Base-by-base conservation (phyloP, 257 asterid genomes). In the Fraxinus pennsylvanica region DNA sequence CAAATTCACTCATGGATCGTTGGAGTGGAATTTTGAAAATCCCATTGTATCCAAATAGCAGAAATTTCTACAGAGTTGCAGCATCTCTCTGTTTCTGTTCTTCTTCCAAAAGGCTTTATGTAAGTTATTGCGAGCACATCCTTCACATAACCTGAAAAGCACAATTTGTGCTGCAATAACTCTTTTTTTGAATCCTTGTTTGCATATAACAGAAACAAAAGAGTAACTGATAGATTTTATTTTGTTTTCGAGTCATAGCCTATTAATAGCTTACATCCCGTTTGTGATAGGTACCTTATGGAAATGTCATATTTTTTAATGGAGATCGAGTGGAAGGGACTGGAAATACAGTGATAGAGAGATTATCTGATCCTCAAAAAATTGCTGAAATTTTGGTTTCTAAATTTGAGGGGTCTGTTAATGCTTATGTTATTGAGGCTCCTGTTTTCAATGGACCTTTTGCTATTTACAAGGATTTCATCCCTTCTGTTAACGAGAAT, bases 381-480 rank as follows among this genome's bases (percentile, higher is more conserved):
- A 88, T 93, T 79, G 96, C 94, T 19, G 96, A 91, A 73, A 84
- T 90, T 70, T 77, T 96, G 84, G 96, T 92, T 84, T 87, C 94
- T 7, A 96, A 96, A 82, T 93, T 93, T 68, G 97, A 97, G 41
- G 87, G 88, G 22, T 87, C 97, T 41, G 73, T 93, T 81, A 96
- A 96, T 89, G 92, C 96, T 80, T 93, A 91, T 83, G 97, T 96
- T 77, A 82, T 96, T 68, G 98, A 96, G 84, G 92, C 99, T 57
- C 77, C 97, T 22, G 30, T 84, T 73, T 96, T 88, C 82, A 92
- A 90, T 68, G 98, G 98, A 61, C 92, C 97, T 76, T 93, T 91
- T 59, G 98, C 97, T 57, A 94, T 96, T 66, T 96, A 89, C 82
- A 89, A 92, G 84, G 98, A 96, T 85, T 93, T 96, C 70, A 86